These are phyloP conservation scores for Magnaporthales sp. DNA, from an alignment of 2,329 filamentous ascomycete species.

Conservation along the genomic window DNA sequence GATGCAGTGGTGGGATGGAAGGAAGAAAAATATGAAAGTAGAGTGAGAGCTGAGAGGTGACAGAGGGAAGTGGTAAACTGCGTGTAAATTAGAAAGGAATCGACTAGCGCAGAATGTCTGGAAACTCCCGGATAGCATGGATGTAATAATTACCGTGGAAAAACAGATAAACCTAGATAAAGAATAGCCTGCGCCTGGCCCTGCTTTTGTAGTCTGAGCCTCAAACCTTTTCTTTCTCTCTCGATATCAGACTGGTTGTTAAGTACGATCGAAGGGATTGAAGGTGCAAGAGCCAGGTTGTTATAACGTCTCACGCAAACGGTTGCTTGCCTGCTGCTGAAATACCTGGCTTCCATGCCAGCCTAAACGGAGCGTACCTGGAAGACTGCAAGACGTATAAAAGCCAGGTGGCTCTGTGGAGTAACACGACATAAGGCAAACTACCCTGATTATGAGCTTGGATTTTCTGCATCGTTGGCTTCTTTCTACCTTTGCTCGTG, in stretches of 20 bases:
- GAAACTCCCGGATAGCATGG: background rate
- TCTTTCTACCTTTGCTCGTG: too few relatives aligned
- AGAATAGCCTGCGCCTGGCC: background rate
- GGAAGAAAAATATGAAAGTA: background rate
- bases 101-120: background rate
- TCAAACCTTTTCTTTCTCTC: too few relatives aligned
- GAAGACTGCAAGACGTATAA: too few relatives aligned
- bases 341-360: background rate
- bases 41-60: background rate
- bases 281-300: background rate
- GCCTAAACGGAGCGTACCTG: background rate
- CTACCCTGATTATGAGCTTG: too few relatives aligned
- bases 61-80: background rate
- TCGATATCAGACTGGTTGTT: too few relatives aligned
- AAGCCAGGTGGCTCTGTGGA: too few relatives aligned
- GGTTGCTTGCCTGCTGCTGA: background rate
- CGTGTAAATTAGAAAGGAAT: background rate
- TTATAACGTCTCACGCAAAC: too few relatives aligned
- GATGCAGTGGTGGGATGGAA: background rate
- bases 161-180: background rate
- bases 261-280: background rate
- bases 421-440: background rate
- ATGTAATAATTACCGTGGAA: background rate
- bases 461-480: too few relatives aligned
- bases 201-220: too few relatives aligned